phyloP scores from a whole-genome alignment of 2,329 filamentous ascomycete genomes.

The Xylariaceae sp. region DNA sequence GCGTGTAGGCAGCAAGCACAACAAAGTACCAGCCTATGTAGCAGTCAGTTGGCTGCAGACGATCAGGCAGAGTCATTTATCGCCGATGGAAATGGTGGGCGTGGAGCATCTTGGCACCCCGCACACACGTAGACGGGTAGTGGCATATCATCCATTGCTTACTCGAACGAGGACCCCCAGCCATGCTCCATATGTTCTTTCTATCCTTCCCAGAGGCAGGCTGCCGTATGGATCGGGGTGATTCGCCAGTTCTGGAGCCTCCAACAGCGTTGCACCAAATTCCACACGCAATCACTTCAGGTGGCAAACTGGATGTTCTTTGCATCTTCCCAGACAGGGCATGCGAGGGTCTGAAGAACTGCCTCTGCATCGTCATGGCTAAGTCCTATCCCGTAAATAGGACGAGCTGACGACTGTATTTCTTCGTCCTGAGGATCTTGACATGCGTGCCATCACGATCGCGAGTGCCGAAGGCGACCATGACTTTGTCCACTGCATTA shows the following conservation, averaged over 20 bases:
- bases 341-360: no score
- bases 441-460: not conserved
- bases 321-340: no score
- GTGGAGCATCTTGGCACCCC: not conserved
- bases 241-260: not conserved
- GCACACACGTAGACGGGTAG: not conserved
- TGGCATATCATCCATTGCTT: not conserved
- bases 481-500: no score
- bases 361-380: not conserved
- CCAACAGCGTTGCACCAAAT: not conserved
- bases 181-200: not conserved
- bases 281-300: no score
- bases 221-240: not conserved
- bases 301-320: no score
- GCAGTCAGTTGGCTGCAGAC: not conserved
- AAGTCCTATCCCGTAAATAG: not conserved
- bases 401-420: not conserved
- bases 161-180: not conserved
- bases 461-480: no score
- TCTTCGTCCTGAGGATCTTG: not conserved
- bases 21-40: not conserved
- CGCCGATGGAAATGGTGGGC: not conserved
- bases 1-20: not conserved
- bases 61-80: not conserved
- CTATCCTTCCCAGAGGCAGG: not conserved